Evolutionary conservation across 306 rosid genomes (phyloP), one percentile per base, ranked within the genome.

Genomic region (Malus sylvestris): DNA sequence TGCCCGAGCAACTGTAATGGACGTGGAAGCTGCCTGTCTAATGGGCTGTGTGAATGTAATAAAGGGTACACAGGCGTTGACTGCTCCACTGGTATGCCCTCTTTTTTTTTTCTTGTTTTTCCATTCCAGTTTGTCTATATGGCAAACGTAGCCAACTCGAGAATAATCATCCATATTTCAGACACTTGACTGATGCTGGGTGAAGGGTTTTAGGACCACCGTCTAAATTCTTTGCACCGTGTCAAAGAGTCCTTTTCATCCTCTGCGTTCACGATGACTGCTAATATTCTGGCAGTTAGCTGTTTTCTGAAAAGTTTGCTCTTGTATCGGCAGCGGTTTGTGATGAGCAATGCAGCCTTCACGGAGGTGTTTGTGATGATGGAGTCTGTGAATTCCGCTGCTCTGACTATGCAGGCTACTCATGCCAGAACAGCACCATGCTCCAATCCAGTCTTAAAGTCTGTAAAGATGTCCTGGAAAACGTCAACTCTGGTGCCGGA

Each of bases 321-420:
- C 19, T 61, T 67, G 22, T 72, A 67, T 76, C 77, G 81, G 85
- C 96, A 94, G 98, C 95, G 74, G 88, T 92, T 68, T 94, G 98
- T 73, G 98, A 94, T 68, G 97, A 92, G 81, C 98, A 94, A 84
- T 94, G 98, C 86, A 94, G 98, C 82, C 96, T 94, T 70, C 97
- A 94, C 75, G 98, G 98, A 4, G 98, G 98, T 76, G 98, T 94
- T 73, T 94, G 97, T 84, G 98, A 94, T 82, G 87, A 94, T 81
- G 98, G 98, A 62, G 87, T 92, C 73, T 94, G 98, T 63, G 98
- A 94, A 82, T 94, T 94, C 86, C 97, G 98, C 12, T 94, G 98
- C 82, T 91, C 98, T 32, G 98, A 94, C 81, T 94, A 94, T 58
- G 96, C 98, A 6, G 98, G 98, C 73, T 92, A 94, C 83, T 92